A percentile compares a stretch with the other conserved stretches of the same genome.
Evolutionary conservation across 352 stramenopile species (phyloP).

Genomic region (Phytophthora niederhauseri): DNA sequence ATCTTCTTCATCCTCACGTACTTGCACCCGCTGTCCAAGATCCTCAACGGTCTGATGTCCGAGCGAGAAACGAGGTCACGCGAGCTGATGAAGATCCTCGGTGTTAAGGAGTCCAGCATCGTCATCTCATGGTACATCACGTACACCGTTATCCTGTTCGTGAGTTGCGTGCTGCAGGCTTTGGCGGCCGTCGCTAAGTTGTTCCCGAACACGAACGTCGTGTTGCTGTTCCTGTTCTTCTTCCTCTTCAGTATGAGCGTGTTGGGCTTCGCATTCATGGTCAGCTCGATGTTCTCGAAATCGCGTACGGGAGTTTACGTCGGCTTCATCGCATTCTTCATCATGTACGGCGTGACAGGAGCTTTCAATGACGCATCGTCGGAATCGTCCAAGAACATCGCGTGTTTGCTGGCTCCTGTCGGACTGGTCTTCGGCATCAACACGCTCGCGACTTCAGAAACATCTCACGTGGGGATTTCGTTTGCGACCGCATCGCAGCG

Average conservation of each 20-base stretch:
- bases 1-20: constrained; percentile 41
- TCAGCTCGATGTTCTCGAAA: constrained; percentile 46
- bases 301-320: constrained; percentile 41
- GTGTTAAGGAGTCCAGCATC: constrained; percentile 41
- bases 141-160: constrained; percentile 41
- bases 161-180: constrained; percentile 41
- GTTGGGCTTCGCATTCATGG: constrained; percentile 37
- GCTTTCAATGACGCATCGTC: constrained; percentile 58
- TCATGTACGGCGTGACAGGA: constrained; percentile 33
- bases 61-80: constrained; percentile 42
- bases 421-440: constrained; percentile 49
- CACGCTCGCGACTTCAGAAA: constrained; percentile 60
- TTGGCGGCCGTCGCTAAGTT: constrained; percentile 28
- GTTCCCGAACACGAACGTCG: constrained; percentile 36
- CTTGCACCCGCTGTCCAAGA: constrained; percentile 37
- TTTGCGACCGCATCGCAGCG: constrained; percentile 43
- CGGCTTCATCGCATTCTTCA: constrained; percentile 44
- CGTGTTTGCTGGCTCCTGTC: constrained; percentile 54
- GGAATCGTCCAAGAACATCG: constrained; percentile 38
- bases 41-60: constrained; percentile 35
- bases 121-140: constrained; percentile 51
- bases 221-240: constrained; percentile 41
- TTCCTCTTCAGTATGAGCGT: constrained; percentile 41
- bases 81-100: constrained; percentile 44
- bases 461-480: constrained; percentile 46